A percentile compares a stretch with the other conserved stretches of the same genome.
phyloP scores from a whole-genome alignment of 805 yeast genomes.

The Yarrowia phangngaensis region DNA sequence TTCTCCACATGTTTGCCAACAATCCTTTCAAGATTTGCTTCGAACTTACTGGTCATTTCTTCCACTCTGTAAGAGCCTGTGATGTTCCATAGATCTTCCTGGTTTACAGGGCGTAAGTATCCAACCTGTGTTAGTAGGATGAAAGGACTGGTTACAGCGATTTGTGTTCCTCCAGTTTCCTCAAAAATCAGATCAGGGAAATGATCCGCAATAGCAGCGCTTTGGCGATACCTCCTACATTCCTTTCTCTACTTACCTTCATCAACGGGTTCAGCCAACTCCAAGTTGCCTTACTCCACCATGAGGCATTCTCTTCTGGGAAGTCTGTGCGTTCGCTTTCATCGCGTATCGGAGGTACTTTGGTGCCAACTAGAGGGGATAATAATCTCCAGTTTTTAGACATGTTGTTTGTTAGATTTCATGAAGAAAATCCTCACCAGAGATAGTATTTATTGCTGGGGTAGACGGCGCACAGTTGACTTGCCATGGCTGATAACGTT shows the following conservation, averaged over 20 bases:
- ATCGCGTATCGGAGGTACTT: conserved; percentile 33
- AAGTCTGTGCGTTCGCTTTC: conserved; percentile 14
- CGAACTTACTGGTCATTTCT: conserved; percentile 41
- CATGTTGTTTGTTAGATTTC: background rate
- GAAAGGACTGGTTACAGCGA: too few species aligned
- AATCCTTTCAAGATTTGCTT: conserved; percentile 35
- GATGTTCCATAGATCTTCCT: conserved; percentile 50
- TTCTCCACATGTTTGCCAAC: conserved; percentile 30
- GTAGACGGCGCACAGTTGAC: too few species aligned
- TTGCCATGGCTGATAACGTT: too few species aligned
- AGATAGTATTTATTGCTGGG: too few species aligned
- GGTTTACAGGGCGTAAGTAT: conserved; percentile 56
- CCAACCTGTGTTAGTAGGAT: conserved; percentile 42
- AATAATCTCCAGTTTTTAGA: conserved; percentile 29
- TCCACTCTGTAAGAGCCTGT: conserved; percentile 40
- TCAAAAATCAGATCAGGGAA: too few species aligned
- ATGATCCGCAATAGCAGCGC: too few species aligned
- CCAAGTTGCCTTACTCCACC: conserved; percentile 32
- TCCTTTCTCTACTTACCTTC: conserved; percentile 37
- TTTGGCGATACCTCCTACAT: too few species aligned
- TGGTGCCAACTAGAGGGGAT: conserved; percentile 31
- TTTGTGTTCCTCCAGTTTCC: too few species aligned
- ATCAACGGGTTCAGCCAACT: conserved; percentile 64
- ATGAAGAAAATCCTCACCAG: too few species aligned
- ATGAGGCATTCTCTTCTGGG: conserved; percentile 4